Base-by-base conservation (phyloP, 139 green algal species). In the Closterium sp. region DNA sequence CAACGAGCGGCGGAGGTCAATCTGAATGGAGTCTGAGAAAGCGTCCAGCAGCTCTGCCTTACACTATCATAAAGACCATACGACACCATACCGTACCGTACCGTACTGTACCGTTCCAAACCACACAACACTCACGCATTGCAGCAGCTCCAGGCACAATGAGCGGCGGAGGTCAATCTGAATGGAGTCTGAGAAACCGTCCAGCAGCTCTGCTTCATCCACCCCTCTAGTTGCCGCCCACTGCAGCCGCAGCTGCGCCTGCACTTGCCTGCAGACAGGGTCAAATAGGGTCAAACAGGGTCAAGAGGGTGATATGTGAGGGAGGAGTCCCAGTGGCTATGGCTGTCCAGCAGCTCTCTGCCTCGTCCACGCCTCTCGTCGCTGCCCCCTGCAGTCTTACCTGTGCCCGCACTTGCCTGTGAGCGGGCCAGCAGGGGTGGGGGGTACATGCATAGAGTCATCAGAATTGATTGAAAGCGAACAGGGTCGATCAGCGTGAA, bases 201-300 rank as follows among this genome's bases (percentile, higher is more conserved):
- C 34, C 34, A 42, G 34, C 34, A 42, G 34, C 34, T 42, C 34
- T 42, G 34, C 34, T 4, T 42, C 2, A 0, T 93, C 91, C 24
- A 94, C 91, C 0, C 91, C 91, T 11, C 85, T n/a, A 22, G 22
- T 94, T 10, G 91, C 91, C 45, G 89, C 27, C 91, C 91, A 94
- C 70, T 30, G 22, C 90, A 90, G 5, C 42, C 89, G 34, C 45
- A 91, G 90, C 28, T 89, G 89, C 86, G 89, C 19, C 28, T 31
- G 70, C 22, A 94, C 91, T 34, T 89, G 87, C 90, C 70, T 92
- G 70, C 29, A 19, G 88, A 32, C n/a, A n/a, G n/a, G n/a, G n/a
- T n/a, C n/a, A n/a, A n/a, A n/a, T n/a, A 89, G 17, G 42, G 7
- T 62, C 5, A 5, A 62, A 62, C 5, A 7, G 5, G 42, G 42